Evolutionary conservation across 2,329 filamentous ascomycete species (phyloP).

Genomic region (Mariannaea elegans): DNA sequence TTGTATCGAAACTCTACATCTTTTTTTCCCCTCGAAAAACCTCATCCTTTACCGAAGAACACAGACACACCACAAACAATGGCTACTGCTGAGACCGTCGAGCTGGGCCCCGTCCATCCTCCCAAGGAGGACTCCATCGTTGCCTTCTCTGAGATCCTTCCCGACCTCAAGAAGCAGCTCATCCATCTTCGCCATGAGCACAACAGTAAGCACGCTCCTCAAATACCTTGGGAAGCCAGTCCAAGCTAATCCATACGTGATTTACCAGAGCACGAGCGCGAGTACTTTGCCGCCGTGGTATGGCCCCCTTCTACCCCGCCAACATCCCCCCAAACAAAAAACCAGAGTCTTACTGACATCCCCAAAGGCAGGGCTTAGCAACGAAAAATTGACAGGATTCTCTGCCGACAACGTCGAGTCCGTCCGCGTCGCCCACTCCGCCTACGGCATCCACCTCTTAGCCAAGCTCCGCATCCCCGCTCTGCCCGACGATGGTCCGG

Average conservation of each 20-base stretch:
- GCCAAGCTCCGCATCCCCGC: conserved; percentile 70
- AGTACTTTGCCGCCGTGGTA: conserved; percentile 63
- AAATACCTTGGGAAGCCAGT: not conserved
- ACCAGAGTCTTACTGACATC: too few relatives aligned
- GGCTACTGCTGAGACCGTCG: conserved; percentile 63
- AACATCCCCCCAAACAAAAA: not conserved
- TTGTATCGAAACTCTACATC: not conserved
- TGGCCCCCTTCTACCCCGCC: conserved; percentile 8
- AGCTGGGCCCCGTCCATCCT: conserved; percentile 57
- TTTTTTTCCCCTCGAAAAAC: not conserved
- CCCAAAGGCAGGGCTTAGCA: conserved; percentile 46
- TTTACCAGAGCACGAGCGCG: conserved; percentile 60
- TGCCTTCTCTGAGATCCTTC: conserved; percentile 58
- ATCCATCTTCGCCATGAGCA: conserved; percentile 58
- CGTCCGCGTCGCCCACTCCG: conserved; percentile 90
- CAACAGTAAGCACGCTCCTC: conserved; percentile 47
- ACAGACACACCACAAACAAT: conserved; percentile 30
- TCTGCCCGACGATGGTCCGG: conserved; percentile 62
- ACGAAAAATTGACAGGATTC: conserved; percentile 89
- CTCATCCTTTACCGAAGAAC: not conserved
- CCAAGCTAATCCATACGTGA: conserved; percentile 3
- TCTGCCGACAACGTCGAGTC: conserved; percentile 84
- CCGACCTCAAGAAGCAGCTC: conserved; percentile 61
- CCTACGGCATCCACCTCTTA: conserved; percentile 82
- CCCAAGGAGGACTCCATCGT: conserved; percentile 60